Evolutionary conservation across 1,139 yeast genomes (phyloP).

Genomic region (Scheffersomyces illinoinensis): DNA sequence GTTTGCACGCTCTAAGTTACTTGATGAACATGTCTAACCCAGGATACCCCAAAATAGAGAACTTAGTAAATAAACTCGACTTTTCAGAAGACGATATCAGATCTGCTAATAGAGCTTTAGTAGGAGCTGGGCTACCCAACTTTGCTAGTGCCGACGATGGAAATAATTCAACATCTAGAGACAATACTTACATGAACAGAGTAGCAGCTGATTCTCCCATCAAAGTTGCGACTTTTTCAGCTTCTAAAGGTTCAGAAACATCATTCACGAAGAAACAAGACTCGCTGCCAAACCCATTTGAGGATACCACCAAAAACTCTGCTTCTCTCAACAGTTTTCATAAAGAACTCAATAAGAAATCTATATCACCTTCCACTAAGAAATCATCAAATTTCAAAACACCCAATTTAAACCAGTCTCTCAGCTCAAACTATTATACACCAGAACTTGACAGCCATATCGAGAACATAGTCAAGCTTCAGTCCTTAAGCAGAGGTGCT

Average conservation of each 20-base stretch:
- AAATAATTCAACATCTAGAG: constrained; percentile 9
- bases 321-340: background rate
- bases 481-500: constrained; percentile 68
- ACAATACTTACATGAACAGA: constrained; percentile 15
- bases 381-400: background rate
- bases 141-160: constrained; percentile 50
- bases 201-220: constrained; percentile 10
- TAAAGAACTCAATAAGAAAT: background rate
- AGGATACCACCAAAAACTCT: constrained; percentile 1
- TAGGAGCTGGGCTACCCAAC: constrained; percentile 63
- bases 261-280: background rate
- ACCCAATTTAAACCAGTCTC: background rate
- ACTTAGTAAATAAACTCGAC: constrained; percentile 60
- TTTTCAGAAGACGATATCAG: constrained; percentile 70
- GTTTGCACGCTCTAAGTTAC: constrained; percentile 85
- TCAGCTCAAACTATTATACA: constrained; percentile 15
- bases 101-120: constrained; percentile 66
- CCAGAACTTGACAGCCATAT: constrained; percentile 27
- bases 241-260: background rate
- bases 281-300: background rate
- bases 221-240: background rate
- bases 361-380: background rate
- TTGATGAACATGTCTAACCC: constrained; percentile 53
- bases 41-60: constrained; percentile 63
- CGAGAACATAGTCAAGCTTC: constrained; percentile 43